Base-by-base conservation (phyloP, 129 eudicot species). In the Lactuca sativa region DNA sequence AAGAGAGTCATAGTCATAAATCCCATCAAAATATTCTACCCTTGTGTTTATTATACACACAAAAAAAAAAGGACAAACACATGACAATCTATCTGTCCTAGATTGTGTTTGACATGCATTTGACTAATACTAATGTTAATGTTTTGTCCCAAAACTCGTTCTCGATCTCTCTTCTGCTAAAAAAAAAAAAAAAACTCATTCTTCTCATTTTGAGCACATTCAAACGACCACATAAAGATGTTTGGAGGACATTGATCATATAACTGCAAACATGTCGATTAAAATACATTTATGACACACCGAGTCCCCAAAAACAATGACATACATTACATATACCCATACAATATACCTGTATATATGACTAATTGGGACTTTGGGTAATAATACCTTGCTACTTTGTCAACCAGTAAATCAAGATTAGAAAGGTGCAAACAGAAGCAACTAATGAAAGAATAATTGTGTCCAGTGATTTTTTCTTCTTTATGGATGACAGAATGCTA, bases 391-490 rank as follows among this genome's bases (percentile, higher is more conserved):
- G 64, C 74, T 83, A 93, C 67, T 93, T 95, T 34, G 90, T 85
- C 80, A 89, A 77, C 99, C 99, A 95, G 77, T 95, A 95, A 51
- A 95, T 78, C 83, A 95, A 69, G 69, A 95, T 95, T 38, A 95
- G 78, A 83, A 95, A 95, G 21, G 93, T 90, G 97, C 99, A 95
- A 36, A 87, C 91, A 7, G 97, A 83, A 16, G 97, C 99, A 36
- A 95, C 95, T 65, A 95, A 86, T 16, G 97, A 95, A 74, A 95
- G 96, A 68, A 95, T 87, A 69, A 95, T 87, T 30, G 99, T 90
- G 78, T 95, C 99, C 99, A 87, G 82, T 0, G 99, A 95, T 86
- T 90, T 95, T 72, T 90, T 95, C 95, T 91, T 95, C 87, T 95
- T 95, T 85, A 95, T 95, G 30, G 96, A 74, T 3, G 87, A 81